Base-by-base conservation (phyloP, 2,329 filamentous ascomycete genomes). In the Paecilomyces dactylethromorphus region DNA sequence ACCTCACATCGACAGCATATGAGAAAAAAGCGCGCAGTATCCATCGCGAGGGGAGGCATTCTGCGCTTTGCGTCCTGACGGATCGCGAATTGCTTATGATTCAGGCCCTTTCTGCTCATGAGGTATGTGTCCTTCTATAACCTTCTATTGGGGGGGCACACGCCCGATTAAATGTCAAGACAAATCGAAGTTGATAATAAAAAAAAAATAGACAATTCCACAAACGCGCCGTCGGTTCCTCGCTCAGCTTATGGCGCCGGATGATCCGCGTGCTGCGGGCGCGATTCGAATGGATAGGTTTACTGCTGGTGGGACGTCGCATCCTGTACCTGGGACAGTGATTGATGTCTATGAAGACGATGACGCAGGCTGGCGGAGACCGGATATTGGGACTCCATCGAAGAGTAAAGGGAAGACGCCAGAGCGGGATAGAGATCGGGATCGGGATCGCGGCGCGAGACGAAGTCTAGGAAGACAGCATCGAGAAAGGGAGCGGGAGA, bases 41-140 rank as follows among this genome's bases (percentile, higher is more conserved):
- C 11, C 62, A 65, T 21, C 69, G 71, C 33, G 74, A 76, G 54
- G 71, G 72, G 49, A 67, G 72, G 32, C 70, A 76, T 49, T 72
- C 72, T 3, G 70, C 73, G 1, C 66, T 76, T 13, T 70, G 67
- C n/a, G 69, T 77, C 8, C 60, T 77, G 5, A 66, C 67, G 52
- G 72, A 77, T 58, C 64, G 66, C n/a, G 75, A 78, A 58, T 56
- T 78, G 3, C 63, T 78, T 2, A 71, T 74, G 8, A 68, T 73
- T 3, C 75, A 78, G 59, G 74, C 75, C 0, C 57, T 76, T 7
- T 71, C 69, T 15, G 73, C 71, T 21, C 67, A 71, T 21, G 69
- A 74, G 63, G 76, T 78, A 62, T 52, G 67, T 60, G 13, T 7
- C 39, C 22, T 32, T n/a, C 3, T 32, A 18, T 8, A 10, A 11